Conservation (phyloP, 129 eudicot genomes). For the Rutidosis leptorrhynchoides region DNA sequence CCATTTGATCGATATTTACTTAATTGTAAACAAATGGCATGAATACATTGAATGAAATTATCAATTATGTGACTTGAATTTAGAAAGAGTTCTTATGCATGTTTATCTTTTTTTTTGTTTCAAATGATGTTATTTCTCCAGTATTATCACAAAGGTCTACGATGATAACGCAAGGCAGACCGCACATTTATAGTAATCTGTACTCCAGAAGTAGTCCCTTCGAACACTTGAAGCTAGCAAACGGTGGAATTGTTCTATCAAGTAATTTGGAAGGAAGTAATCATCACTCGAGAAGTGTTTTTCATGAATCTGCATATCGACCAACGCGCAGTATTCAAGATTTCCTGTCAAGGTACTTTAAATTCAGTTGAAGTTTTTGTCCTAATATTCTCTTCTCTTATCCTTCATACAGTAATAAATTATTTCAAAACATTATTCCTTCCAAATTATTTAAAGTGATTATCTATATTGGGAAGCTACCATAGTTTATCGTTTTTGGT, state of each 20-base stretch:
- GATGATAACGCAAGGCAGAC: constrained; percentile 37
- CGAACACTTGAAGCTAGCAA: constrained; percentile 44
- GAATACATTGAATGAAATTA: background rate
- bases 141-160: constrained; percentile 54
- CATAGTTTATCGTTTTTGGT: no score
- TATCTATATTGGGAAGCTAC: no score
- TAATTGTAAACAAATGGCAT: background rate
- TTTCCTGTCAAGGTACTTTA: constrained; percentile 29
- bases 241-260: constrained; percentile 54
- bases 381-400: background rate
- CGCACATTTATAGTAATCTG: constrained; percentile 34
- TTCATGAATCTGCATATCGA: constrained; percentile 24
- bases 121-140: constrained; percentile 22
- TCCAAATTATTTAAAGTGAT: no score
- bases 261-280: constrained; percentile 25
- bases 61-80: constrained; percentile 5
- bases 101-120: background rate
- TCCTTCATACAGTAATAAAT: background rate
- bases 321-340: constrained; percentile 31
- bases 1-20: background rate
- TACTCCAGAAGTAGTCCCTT: constrained; percentile 46
- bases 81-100: background rate
- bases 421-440: background rate
- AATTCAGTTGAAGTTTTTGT: background rate
- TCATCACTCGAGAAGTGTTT: constrained; percentile 23